phyloP scores from a whole-genome alignment of 179 eudicot genomes.

The Beta corolliflora region DNA sequence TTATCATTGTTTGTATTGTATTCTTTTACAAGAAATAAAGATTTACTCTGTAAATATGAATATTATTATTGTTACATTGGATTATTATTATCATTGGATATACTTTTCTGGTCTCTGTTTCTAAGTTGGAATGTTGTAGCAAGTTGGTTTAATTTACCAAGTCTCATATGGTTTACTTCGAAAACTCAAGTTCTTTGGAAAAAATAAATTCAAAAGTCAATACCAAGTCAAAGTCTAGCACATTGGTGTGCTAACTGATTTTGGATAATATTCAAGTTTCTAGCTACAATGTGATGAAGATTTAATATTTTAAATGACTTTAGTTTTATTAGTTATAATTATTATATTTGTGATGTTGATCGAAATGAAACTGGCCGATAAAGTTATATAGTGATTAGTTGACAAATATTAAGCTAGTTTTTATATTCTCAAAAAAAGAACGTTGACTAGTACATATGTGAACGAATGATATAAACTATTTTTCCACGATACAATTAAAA shows the following conservation, averaged over 20 bases:
- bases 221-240: slow-evolving; percentile 16
- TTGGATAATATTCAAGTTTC: background rate
- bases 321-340: background rate
- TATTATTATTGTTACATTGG: background rate
- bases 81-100: background rate
- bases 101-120: background rate
- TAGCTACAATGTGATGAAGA: slow-evolving; percentile 19
- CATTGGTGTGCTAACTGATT: slow-evolving; percentile 6
- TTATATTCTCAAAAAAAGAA: too few relatives aligned
- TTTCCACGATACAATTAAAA: too few relatives aligned
- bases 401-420: too few relatives aligned
- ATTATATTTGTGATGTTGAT: background rate
- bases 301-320: background rate
- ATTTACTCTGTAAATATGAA: background rate
- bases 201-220: slow-evolving; percentile 13
- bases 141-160: background rate
- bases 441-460: too few relatives aligned
- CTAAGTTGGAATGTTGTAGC: background rate
- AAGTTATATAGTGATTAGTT: too few relatives aligned
- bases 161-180: background rate
- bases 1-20: slow-evolving; percentile 9
- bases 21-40: slow-evolving; percentile 16
- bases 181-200: background rate
- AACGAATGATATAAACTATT: too few relatives aligned
- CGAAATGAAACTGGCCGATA: too few relatives aligned